phyloP scores from a whole-genome alignment of 805 yeast species.

The Saturnispora sekii region DNA sequence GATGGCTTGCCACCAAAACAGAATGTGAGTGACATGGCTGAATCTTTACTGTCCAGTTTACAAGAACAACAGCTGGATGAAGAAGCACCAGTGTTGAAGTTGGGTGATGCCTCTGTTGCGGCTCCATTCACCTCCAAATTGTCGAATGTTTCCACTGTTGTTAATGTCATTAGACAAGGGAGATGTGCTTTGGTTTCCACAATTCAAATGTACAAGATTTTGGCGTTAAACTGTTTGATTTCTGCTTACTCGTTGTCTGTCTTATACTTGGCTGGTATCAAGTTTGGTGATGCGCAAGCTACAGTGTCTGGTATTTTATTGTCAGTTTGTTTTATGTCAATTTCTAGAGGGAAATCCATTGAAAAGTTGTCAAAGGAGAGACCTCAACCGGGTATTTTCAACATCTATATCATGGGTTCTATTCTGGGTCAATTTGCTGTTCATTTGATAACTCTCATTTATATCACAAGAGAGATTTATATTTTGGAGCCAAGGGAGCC shows the following conservation, averaged over 20 bases:
- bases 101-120: constrained; percentile 98
- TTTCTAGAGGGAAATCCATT: constrained; percentile 87
- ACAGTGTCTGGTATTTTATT: constrained; percentile 89
- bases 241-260: constrained; percentile 94
- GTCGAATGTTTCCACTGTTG: constrained; percentile 84
- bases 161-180: constrained; percentile 93
- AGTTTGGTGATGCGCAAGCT: constrained; percentile 97
- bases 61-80: constrained; percentile 49
- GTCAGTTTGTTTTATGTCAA: constrained; percentile 89
- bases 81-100: constrained; percentile 86
- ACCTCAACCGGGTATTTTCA: constrained; percentile 97
- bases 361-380: constrained; percentile 85
- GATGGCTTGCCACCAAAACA: constrained; percentile 24
- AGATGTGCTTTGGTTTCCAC: constrained; percentile 96
- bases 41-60: constrained; percentile 47
- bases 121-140: constrained; percentile 97
- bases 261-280: constrained; percentile 91
- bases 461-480: constrained; percentile 76
- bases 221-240: constrained; percentile 93
- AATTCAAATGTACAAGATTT: constrained; percentile 96
- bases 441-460: constrained; percentile 74
- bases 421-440: constrained; percentile 93
- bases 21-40: constrained; percentile 35
- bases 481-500: constrained; percentile 89
- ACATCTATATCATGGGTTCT: constrained; percentile 93